These are phyloP conservation scores for Colletotrichum lupini DNA, from an alignment of 2,329 filamentous ascomycete genomes.

Conservation along the genomic window DNA sequence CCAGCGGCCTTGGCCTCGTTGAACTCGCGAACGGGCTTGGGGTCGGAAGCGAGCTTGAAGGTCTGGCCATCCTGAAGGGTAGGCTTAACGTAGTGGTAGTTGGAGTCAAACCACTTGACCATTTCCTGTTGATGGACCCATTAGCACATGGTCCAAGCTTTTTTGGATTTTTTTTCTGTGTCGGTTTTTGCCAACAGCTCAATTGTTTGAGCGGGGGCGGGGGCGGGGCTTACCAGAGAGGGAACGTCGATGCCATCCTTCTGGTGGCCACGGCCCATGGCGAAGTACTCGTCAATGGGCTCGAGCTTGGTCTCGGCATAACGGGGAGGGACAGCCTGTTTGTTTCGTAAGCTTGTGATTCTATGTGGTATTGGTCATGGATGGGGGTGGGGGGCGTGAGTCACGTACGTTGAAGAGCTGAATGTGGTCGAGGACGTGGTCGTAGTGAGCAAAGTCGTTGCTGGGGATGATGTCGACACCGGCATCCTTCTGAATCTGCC, in stretches of 20 bases:
- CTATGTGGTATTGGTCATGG: neutral
- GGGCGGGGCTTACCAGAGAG: constrained; percentile 60
- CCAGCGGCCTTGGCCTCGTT: constrained; percentile 98
- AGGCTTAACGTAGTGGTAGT: constrained; percentile 99
- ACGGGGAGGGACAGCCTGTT: constrained; percentile 88
- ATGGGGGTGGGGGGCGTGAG: neutral
- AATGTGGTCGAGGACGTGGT: constrained; percentile 97
- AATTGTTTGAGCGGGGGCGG: constrained; percentile 21
- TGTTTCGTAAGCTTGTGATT: constrained; percentile 11
- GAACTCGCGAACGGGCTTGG: constrained; percentile 96
- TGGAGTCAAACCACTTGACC: constrained; percentile 99
- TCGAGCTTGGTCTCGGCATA: constrained; percentile 92
- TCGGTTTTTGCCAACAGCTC: constrained; percentile 48
- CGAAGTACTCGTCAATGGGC: constrained; percentile 96
- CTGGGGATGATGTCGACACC: constrained; percentile 97
- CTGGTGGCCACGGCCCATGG: constrained; percentile 99
- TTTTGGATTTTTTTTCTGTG: constrained; percentile 42
- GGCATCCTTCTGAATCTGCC: constrained; percentile 99
- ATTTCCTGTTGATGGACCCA: constrained; percentile 71
- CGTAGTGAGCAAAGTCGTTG: constrained; percentile 99
- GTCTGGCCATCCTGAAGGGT: constrained; percentile 96
- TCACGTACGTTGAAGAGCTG: constrained; percentile 93
- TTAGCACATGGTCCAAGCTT: constrained; percentile 22
- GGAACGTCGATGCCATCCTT: constrained; percentile 94
- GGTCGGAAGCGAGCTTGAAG: constrained; percentile 87